Evolutionary conservation across 257 asterid species (phyloP).

Genomic region (Petrea volubilis): DNA sequence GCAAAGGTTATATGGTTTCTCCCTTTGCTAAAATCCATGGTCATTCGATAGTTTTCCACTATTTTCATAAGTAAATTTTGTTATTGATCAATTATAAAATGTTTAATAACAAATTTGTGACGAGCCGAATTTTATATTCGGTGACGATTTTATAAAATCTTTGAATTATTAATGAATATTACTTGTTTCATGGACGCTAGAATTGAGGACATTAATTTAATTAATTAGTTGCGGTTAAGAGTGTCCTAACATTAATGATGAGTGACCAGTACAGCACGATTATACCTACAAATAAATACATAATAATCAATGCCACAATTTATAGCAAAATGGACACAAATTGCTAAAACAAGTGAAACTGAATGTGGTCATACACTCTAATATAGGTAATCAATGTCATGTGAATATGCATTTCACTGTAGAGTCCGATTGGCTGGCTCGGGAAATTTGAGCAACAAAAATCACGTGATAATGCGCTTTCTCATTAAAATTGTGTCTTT

Average conservation of each 20-base stretch:
- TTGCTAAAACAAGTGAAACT: constrained; percentile 34
- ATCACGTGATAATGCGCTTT: constrained; percentile 44
- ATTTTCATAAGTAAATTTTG: too few relatives aligned
- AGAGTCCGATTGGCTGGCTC: background rate
- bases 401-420: constrained; percentile 1
- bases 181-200: too few relatives aligned
- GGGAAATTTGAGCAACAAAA: constrained; percentile 11
- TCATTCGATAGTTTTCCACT: too few relatives aligned
- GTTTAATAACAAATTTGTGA: too few relatives aligned
- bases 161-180: too few relatives aligned
- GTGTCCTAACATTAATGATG: background rate
- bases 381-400: constrained; percentile 19
- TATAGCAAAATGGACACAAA: background rate
- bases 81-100: too few relatives aligned
- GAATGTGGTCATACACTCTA: constrained; percentile 15
- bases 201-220: background rate
- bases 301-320: background rate
- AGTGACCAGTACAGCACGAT: background rate
- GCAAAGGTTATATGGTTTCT: too few relatives aligned
- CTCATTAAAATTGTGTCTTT: constrained; percentile 39
- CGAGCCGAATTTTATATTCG: too few relatives aligned
- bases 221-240: background rate
- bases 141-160: too few relatives aligned
- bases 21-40: too few relatives aligned
- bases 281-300: background rate